Evolutionary conservation across 139 green algal genomes (phyloP).

Genomic region (Eudorina sp.): DNA sequence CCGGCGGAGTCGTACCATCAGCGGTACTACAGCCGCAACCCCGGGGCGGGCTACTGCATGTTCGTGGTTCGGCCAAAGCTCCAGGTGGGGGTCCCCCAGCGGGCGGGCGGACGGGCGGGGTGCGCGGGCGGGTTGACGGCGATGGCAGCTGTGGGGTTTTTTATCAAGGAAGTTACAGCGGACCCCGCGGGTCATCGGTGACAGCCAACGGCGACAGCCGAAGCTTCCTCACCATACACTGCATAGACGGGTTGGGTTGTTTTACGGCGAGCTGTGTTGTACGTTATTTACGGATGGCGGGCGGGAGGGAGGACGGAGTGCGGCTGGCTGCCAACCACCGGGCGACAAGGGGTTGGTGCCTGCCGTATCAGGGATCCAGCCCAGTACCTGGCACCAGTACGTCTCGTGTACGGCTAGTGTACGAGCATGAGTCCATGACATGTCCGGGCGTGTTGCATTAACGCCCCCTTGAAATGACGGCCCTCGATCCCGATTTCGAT

Average conservation of each 20-base stretch:
- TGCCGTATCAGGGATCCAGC: no score
- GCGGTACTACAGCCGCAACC: slow-evolving; percentile 66
- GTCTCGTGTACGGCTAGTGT: background rate
- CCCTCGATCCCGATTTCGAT: background rate
- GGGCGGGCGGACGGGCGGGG: background rate
- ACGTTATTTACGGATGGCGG: no score
- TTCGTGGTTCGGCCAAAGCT: slow-evolving; percentile 60
- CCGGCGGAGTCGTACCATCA: slow-evolving; percentile 48
- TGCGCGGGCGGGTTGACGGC: background rate
- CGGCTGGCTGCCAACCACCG: no score
- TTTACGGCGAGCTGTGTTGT: no score
- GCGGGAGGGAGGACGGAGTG: no score
- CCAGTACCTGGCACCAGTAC: background rate
- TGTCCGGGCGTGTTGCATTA: background rate
- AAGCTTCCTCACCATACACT: no score
- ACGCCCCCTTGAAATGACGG: background rate
- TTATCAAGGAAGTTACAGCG: background rate
- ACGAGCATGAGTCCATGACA: background rate
- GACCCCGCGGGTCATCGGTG: no score
- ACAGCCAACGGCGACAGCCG: no score
- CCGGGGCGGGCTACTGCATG: slow-evolving; percentile 54
- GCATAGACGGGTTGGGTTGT: no score
- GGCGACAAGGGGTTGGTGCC: no score
- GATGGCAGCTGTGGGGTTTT: background rate
- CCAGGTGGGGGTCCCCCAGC: background rate